phyloP scores from a whole-genome alignment of 257 asterid genomes.

The Solanum arcanum region DNA sequence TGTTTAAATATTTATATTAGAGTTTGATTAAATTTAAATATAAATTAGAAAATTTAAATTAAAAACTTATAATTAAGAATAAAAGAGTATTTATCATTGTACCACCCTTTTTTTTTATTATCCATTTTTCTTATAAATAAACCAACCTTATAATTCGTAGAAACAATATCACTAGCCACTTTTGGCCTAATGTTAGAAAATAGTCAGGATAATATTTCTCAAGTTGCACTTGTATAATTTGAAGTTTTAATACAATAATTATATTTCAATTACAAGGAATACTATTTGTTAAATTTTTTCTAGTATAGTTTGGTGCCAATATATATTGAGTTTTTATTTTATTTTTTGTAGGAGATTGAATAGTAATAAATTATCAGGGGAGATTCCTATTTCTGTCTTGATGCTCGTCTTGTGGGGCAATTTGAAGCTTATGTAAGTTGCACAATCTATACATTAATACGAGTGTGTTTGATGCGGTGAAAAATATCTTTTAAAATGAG shows the following conservation, averaged over 20 bases:
- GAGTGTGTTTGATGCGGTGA: too few species aligned
- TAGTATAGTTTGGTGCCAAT: not conserved
- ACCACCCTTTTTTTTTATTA: not conserved
- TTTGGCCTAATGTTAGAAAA: not conserved
- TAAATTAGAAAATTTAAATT: not conserved
- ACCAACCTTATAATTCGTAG: not conserved
- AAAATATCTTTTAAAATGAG: not conserved
- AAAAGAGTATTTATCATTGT: not conserved
- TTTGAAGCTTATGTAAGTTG: slow-evolving; percentile 21
- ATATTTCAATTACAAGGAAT: not conserved
- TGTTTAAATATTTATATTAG: not conserved
- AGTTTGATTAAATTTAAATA: not conserved
- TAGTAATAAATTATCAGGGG: slow-evolving; percentile 22
- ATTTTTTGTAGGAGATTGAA: slow-evolving; percentile 15
- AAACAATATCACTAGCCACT: not conserved
- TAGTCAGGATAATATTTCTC: not conserved
- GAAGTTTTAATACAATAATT: not conserved
- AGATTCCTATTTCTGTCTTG: slow-evolving; percentile 11
- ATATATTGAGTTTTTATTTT: not conserved
- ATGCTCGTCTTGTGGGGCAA: slow-evolving; percentile 17
- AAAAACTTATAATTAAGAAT: not conserved
- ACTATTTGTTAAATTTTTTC: not conserved
- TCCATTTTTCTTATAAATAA: not conserved
- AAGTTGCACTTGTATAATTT: not conserved
- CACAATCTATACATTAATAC: not conserved